Evolutionary conservation across 2,329 filamentous ascomycete species (phyloP).

Genomic region (Metarhizium brunneum): DNA sequence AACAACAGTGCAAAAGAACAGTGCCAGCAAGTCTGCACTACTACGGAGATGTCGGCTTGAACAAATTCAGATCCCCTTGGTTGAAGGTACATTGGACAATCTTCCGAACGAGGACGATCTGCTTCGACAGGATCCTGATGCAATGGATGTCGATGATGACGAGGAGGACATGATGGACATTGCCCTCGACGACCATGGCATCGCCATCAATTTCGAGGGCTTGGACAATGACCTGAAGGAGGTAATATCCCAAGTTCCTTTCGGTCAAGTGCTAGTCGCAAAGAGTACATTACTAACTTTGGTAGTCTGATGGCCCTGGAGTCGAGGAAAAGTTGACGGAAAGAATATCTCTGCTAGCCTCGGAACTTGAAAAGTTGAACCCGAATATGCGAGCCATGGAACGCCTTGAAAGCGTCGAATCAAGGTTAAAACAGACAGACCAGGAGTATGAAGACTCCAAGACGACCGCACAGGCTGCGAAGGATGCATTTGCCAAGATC

Average conservation of each 20-base stretch:
- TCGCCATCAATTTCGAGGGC: slow-evolving; percentile 75
- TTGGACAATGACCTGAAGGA: slow-evolving; percentile 76
- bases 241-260: slow-evolving; percentile 35
- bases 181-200: slow-evolving; percentile 79
- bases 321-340: slow-evolving; percentile 70
- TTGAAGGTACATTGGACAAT: slow-evolving; percentile 67
- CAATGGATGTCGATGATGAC: slow-evolving; percentile 81
- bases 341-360: slow-evolving; percentile 62
- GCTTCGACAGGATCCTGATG: slow-evolving; percentile 68
- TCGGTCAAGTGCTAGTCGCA: neutral
- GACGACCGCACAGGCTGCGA: slow-evolving; percentile 60
- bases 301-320: slow-evolving; percentile 62
- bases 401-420: slow-evolving; percentile 76
- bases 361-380: slow-evolving; percentile 85
- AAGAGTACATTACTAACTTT: slow-evolving; percentile 18
- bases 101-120: slow-evolving; percentile 81
- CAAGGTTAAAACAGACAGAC: slow-evolving; percentile 73
- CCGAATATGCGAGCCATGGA: slow-evolving; percentile 96
- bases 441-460: slow-evolving; percentile 84
- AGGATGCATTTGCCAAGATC: slow-evolving; percentile 74
- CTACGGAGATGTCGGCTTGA: slow-evolving; percentile 88
- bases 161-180: slow-evolving; percentile 51
- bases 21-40: slow-evolving; percentile 72
- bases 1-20: slow-evolving; percentile 76
- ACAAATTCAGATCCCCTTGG: slow-evolving; percentile 78